A percentile compares a stretch with the other conserved stretches of the same genome.
Conservation (phyloP, 164 flowering plant genomes). For the Stephania japonica region DNA sequence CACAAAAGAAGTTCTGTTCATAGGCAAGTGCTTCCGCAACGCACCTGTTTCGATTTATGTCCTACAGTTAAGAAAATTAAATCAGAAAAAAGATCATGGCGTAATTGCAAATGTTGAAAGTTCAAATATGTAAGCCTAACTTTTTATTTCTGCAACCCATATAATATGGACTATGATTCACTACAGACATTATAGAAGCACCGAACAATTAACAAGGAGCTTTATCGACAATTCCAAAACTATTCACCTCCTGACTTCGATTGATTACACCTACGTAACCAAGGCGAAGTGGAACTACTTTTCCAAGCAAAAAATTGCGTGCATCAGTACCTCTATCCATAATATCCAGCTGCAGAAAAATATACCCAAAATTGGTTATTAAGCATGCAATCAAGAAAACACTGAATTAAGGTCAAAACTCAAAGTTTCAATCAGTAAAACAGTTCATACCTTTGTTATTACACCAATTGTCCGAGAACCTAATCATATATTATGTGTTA, state of each 20-base stretch:
- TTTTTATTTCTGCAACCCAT: neutral
- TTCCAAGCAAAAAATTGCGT: slow-evolving; percentile 47
- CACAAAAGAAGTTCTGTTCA: slow-evolving; percentile 45
- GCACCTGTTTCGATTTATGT: slow-evolving; percentile 30
- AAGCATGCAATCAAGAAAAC: neutral
- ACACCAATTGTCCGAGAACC: slow-evolving; percentile 54
- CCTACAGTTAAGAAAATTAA: slow-evolving; percentile 24
- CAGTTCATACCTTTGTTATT: slow-evolving; percentile 43
- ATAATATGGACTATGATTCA: neutral
- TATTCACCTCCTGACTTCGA: slow-evolving; percentile 53
- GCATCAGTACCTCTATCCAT: slow-evolving; percentile 63
- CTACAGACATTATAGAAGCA: neutral
- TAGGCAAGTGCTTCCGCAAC: slow-evolving; percentile 40
- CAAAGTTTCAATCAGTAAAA: neutral
- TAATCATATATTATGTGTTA: slow-evolving; percentile 17
- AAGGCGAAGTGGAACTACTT: slow-evolving; percentile 51
- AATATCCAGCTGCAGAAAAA: slow-evolving; percentile 37
- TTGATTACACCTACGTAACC: slow-evolving; percentile 56
- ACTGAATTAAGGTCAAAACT: neutral
- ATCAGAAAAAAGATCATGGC: neutral
- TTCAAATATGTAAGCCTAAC: neutral
- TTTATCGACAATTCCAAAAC: neutral
- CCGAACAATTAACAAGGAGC: neutral
- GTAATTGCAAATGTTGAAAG: neutral
- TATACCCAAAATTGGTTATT: neutral